phyloP scores from a whole-genome alignment of 495 filamentous ascomycete species.

The Margaritispora aquatica region DNA sequence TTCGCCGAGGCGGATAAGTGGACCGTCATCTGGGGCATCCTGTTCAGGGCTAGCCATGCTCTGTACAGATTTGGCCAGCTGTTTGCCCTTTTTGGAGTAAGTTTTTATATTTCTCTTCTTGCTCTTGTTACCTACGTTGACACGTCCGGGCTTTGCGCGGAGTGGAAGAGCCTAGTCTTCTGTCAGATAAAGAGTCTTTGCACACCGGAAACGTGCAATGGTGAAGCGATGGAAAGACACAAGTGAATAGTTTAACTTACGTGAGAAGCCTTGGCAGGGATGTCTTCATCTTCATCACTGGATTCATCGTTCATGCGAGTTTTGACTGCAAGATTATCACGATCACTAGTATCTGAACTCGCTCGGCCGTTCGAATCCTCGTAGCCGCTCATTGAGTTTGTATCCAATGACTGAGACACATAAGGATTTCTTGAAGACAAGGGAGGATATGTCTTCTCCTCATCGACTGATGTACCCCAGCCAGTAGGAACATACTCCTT shows the following conservation, averaged over 20 bases:
- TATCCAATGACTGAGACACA: constrained; percentile 21
- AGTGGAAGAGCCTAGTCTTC: constrained; percentile 25
- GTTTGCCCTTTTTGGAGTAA: constrained; percentile 27
- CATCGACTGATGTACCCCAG: constrained; percentile 50
- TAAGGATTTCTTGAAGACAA: constrained; percentile 48
- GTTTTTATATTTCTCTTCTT: constrained; percentile 17
- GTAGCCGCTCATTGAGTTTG: constrained; percentile 21
- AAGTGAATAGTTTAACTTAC: constrained; percentile 3
- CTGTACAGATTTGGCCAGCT: constrained; percentile 4
- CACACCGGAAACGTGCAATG: not conserved
- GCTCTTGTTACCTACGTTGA: constrained; percentile 21
- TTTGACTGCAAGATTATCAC: constrained; percentile 1
- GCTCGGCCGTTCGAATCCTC: constrained; percentile 21
- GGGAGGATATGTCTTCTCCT: constrained; percentile 46
- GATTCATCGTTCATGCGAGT: constrained; percentile 48
- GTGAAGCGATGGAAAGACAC: not conserved
- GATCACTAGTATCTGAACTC: constrained; percentile 25
- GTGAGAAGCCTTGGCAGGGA: constrained; percentile 26
- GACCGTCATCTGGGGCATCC: constrained; percentile 39
- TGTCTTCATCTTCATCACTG: constrained; percentile 39
- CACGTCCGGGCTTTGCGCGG: constrained; percentile 11
- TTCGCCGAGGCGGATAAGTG: constrained; percentile 70
- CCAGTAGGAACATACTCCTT: constrained; percentile 57
- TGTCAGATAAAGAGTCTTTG: constrained; percentile 10
- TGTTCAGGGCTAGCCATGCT: constrained; percentile 6